Percentiles rank a stretch among this genome's conserved stretches.
Evolutionary conservation across 768 basidiomycete genomes (phyloP).

Genomic region (Neoboletus subvelutipes): DNA sequence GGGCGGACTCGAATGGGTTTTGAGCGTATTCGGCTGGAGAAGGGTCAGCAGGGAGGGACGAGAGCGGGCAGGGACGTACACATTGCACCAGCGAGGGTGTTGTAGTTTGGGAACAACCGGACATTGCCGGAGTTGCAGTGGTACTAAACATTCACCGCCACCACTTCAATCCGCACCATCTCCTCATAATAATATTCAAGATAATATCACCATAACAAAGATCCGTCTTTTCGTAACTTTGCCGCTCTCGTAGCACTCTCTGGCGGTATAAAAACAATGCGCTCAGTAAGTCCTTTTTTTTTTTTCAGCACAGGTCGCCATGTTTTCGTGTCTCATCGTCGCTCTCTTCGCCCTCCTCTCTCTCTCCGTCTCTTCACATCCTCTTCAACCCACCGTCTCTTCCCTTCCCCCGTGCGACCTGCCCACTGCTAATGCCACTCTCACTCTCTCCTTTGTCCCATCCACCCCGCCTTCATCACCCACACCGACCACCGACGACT

Average conservation of each 20-base stretch:
- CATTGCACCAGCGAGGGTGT: slow-evolving; percentile 16
- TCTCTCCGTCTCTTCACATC: slow-evolving; percentile 44
- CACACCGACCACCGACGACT: background rate
- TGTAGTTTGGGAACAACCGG: slow-evolving; percentile 4
- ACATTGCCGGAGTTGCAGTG: slow-evolving; percentile 1
- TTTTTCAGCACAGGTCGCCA: too few relatives aligned
- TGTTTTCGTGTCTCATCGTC: slow-evolving; percentile 41
- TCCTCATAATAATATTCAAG: too few relatives aligned
- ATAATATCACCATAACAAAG: too few relatives aligned
- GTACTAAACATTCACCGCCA: background rate
- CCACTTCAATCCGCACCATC: background rate
- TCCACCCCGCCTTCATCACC: background rate
- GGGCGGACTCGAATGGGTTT: slow-evolving; percentile 83
- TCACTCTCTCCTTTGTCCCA: background rate
- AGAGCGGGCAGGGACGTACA: slow-evolving; percentile 12
- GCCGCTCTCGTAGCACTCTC: too few relatives aligned
- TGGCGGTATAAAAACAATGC: too few relatives aligned
- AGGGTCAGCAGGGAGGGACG: background rate
- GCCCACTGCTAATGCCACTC: background rate
- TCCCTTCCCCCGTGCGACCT: too few relatives aligned
- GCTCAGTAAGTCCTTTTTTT: too few relatives aligned
- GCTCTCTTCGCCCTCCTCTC: slow-evolving; percentile 58
- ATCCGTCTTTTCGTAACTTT: too few relatives aligned
- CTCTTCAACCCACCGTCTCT: too few relatives aligned
- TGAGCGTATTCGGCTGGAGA: slow-evolving; percentile 40